Evolutionary conservation across 140 eudicot genomes (phyloP).

Genomic region (Flaveria floridana): DNA sequence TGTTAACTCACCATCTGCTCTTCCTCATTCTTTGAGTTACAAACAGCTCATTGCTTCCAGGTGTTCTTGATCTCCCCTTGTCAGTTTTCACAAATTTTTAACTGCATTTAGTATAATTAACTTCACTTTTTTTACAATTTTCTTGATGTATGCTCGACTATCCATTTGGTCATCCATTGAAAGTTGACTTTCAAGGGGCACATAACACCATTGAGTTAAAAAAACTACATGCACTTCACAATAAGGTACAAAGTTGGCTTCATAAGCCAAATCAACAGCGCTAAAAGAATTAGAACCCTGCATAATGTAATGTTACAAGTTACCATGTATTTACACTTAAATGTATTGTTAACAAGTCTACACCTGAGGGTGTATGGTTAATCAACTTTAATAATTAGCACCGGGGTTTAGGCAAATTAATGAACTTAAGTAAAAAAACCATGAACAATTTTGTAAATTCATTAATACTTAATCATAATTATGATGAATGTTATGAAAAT

Average conservation of each 20-base stretch:
- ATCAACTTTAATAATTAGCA: background rate
- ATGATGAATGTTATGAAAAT: background rate
- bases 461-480: background rate
- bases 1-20: constrained; percentile 47
- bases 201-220: constrained; percentile 38
- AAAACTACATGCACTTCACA: constrained; percentile 37
- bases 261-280: constrained; percentile 45
- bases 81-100: constrained; percentile 48
- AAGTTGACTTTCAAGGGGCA: constrained; percentile 38
- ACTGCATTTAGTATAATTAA: constrained; percentile 39
- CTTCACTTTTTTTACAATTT: constrained; percentile 41
- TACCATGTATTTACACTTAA: background rate
- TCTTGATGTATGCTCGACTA: constrained; percentile 36
- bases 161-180: constrained; percentile 38
- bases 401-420: constrained; percentile 3
- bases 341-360: background rate
- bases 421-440: background rate
- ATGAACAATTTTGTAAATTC: background rate
- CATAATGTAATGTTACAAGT: constrained; percentile 7
- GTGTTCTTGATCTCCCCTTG: constrained; percentile 53
- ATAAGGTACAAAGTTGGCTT: constrained; percentile 32
- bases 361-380: background rate
- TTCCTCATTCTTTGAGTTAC: constrained; percentile 45
- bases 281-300: constrained; percentile 54
- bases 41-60: constrained; percentile 34